Percentiles rank a stretch among this genome's conserved stretches.
phyloP scores from a whole-genome alignment of 31 red algal species.

The Odonthalia washingtoniensis region DNA sequence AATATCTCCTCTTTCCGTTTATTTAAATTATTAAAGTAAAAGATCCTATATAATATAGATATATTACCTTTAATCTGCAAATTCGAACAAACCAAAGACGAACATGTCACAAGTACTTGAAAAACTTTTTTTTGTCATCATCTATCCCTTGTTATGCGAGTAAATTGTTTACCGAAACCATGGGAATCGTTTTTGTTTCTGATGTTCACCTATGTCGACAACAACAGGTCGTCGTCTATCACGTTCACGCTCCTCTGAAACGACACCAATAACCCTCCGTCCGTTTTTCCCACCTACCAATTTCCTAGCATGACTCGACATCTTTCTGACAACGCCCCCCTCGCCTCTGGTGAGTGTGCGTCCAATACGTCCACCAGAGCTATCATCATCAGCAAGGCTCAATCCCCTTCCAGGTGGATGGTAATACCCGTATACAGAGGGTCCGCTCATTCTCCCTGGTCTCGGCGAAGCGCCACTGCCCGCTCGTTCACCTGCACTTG shows the following conservation, averaged over 20 bases:
- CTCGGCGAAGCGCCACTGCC: too few species aligned
- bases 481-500: too few species aligned
- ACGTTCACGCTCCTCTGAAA: slow-evolving; percentile 3
- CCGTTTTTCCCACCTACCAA: slow-evolving; percentile 41
- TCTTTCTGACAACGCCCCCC: slow-evolving; percentile 66
- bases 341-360: slow-evolving; percentile 54
- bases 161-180: slow-evolving; percentile 58
- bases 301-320: slow-evolving; percentile 70
- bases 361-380: slow-evolving; percentile 21
- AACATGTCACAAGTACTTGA: too few species aligned
- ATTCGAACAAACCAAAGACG: too few species aligned
- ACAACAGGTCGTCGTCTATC: slow-evolving; percentile 53
- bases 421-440: neutral
- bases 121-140: too few species aligned
- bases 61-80: too few species aligned
- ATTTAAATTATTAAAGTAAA: slow-evolving; percentile 47
- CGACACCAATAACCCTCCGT: neutral
- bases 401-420: neutral
- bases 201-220: slow-evolving; percentile 68
- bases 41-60: too few species aligned
- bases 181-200: slow-evolving; percentile 45
- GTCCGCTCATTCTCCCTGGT: neutral
- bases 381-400: slow-evolving; percentile 6
- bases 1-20: slow-evolving; percentile 81
- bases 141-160: too few species aligned